Base-by-base conservation (phyloP, 2,329 filamentous ascomycete species). In the Rhinocladiella mackenziei region DNA sequence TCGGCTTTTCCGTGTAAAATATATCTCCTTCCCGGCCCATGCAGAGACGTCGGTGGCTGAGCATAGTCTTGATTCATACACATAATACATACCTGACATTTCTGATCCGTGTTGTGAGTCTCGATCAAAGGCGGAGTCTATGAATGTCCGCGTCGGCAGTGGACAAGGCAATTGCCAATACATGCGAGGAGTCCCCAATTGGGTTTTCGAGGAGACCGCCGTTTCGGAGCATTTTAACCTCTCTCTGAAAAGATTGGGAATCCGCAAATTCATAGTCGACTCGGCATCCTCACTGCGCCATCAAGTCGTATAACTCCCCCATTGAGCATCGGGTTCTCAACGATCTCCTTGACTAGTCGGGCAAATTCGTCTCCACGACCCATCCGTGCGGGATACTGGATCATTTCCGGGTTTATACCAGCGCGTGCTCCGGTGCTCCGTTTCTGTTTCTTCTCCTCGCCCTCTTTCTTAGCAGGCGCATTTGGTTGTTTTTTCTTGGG, bases 321-420 rank as follows among this genome's bases (percentile, higher is more conserved):
- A 45, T 58, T 58, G 30, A 58, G 38, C 55, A 58, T 58, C n/a
- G 49, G 48, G 39, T 58, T 58, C 29, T 53, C 51, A n/a, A 58
- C 35, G 22, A 57, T 58, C 34, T 53, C 54, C 28, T 55, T 35
- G 19, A 58, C 54, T 8, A 58, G 50, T 10, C 50, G 37, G 9
- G 56, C 56, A 36, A 58, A 58, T 36, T 58, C 56, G 19, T 56
- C 47, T 10, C 50, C 53, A 23, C 39, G 43, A 5, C 56, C 56
- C 54, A 58, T 55, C 11, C 56, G 47, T 36, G 39, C 40, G 10
- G 56, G 56, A 41, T 56, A 58, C 38, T 58, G 50, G 30, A 58
- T 40, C 56, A 58, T 58, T 13, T 54, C 56, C 2, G 41, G 23
- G 36, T 52, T 54, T 7, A 43, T 35, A 3, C 32, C 44, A 9